These are phyloP conservation scores for Colletotrichum acutatum DNA, from an alignment of 2,329 filamentous ascomycete genomes.

Conservation along the genomic window DNA sequence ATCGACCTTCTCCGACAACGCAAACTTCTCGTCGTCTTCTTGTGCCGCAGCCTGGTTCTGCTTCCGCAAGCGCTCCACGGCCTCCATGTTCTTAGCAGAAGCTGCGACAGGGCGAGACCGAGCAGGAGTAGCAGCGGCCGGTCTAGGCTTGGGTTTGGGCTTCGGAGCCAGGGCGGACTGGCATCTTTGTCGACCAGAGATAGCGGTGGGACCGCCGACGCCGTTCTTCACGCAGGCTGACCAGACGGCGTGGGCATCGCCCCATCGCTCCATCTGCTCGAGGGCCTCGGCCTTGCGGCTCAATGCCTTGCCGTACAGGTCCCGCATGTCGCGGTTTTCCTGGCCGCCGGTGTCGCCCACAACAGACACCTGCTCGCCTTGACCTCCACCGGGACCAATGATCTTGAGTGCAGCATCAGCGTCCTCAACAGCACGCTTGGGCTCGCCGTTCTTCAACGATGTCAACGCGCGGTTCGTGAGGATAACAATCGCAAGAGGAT, in stretches of 20 bases:
- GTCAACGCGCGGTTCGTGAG: slow-evolving; percentile 93
- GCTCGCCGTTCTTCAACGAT: slow-evolving; percentile 89
- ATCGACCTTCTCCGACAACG: slow-evolving; percentile 86
- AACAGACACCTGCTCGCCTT: slow-evolving; percentile 82
- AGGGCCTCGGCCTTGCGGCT: slow-evolving; percentile 95
- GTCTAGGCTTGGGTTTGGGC: slow-evolving; percentile 57
- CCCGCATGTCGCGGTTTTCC: slow-evolving; percentile 85
- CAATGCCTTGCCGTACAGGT: slow-evolving; percentile 92
- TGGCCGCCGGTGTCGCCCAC: slow-evolving; percentile 65
- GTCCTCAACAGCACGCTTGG: slow-evolving; percentile 86
- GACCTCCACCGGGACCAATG: slow-evolving; percentile 83
- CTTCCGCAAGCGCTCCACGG: slow-evolving; percentile 82
- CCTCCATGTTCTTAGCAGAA: slow-evolving; percentile 71
- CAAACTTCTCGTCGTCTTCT: slow-evolving; percentile 93
- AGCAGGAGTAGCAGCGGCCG: slow-evolving; percentile 42
- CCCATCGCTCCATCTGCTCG: slow-evolving; percentile 95
- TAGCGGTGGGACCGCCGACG: slow-evolving; percentile 85
- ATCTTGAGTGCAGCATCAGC: slow-evolving; percentile 82
- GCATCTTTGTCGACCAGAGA: slow-evolving; percentile 88
- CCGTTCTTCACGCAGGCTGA: slow-evolving; percentile 84
- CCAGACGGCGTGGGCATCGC: slow-evolving; percentile 85
- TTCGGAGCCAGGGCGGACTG: slow-evolving; percentile 86
- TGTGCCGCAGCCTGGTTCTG: slow-evolving; percentile 88
- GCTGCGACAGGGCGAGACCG: slow-evolving; percentile 54
- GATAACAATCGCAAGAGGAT: slow-evolving; percentile 89